A percentile compares a stretch with the other conserved stretches of the same genome.
phyloP scores from a whole-genome alignment of 257 asterid species.

The Haberlea rhodopensis region DNA sequence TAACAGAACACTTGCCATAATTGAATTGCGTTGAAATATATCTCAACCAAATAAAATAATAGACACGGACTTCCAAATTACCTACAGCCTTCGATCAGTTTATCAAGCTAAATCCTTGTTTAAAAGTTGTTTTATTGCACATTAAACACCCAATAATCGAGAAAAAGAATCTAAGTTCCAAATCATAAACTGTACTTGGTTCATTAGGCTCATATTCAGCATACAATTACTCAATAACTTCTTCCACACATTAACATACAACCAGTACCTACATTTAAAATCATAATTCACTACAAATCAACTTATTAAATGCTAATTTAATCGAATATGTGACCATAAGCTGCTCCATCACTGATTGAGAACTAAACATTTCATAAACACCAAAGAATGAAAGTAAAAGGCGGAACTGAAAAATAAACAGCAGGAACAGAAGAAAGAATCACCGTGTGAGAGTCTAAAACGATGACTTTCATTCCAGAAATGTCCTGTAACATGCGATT shows the following conservation, averaged over 20 bases:
- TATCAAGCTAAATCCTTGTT: not conserved
- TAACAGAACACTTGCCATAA: not conserved
- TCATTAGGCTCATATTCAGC: slow-evolving; percentile 13
- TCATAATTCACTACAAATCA: not conserved
- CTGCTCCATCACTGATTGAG: slow-evolving; percentile 12
- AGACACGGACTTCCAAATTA: not conserved
- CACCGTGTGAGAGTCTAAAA: slow-evolving; percentile 89
- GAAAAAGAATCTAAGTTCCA: not conserved
- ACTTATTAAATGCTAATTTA: not conserved
- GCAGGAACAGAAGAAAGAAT: slow-evolving; percentile 1
- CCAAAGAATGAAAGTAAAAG: not conserved
- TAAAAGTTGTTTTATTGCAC: not conserved
- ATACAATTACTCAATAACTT: not conserved
- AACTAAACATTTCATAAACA: slow-evolving; percentile 1
- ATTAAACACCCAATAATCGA: not conserved
- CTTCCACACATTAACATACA: slow-evolving; percentile 4
- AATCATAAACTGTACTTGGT: slow-evolving; percentile 14
- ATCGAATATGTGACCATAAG: not conserved
- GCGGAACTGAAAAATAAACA: not conserved
- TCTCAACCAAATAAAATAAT: not conserved
- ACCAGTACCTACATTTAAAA: not conserved
- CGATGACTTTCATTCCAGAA: slow-evolving; percentile 96
- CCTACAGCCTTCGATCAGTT: not conserved
- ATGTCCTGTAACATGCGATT: slow-evolving; percentile 90
- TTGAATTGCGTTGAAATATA: not conserved